These are phyloP conservation scores for Venturia asperata DNA, from an alignment of 2,329 filamentous ascomycete species.

Conservation along the genomic window DNA sequence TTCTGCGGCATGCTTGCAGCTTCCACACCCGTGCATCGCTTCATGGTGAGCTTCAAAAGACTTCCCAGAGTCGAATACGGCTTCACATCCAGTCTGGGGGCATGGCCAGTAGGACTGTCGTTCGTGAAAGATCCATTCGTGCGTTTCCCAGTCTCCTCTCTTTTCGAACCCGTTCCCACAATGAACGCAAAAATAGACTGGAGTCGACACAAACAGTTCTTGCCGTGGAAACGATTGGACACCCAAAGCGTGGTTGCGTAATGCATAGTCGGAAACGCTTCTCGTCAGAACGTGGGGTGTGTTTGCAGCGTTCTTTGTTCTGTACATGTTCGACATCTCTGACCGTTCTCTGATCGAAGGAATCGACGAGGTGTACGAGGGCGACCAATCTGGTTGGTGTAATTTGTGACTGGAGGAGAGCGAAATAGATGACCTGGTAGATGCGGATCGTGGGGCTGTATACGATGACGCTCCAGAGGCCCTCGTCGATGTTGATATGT, in stretches of 20 bases:
- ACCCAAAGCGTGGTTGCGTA: conserved; percentile 8
- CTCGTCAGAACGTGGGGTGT: background rate
- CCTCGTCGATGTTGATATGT: background rate
- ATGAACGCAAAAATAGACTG: conserved; percentile 14
- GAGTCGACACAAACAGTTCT: background rate
- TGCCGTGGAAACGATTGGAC: conserved; percentile 11
- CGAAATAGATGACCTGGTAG: background rate
- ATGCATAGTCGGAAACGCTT: conserved; percentile 14
- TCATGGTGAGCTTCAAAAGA: conserved; percentile 16
- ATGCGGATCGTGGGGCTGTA: background rate
- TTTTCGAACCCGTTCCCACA: conserved; percentile 17
- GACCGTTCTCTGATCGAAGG: conserved; percentile 13
- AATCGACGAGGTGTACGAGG: conserved; percentile 16
- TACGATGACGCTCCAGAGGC: background rate
- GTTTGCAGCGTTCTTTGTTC: background rate
- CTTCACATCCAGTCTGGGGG: conserved; percentile 14
- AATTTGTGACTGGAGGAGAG: background rate
- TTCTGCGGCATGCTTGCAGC: conserved; percentile 13
- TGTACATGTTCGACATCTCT: background rate
- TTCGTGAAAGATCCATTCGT: conserved; percentile 19
- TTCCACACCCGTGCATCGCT: conserved; percentile 12
- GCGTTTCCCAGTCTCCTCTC: conserved; percentile 16
- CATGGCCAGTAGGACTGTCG: conserved; percentile 20
- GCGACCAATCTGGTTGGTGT: background rate
- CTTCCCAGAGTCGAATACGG: conserved; percentile 12